These are phyloP conservation scores for Neopestalotiopsis rosae DNA, from an alignment of 2,329 filamentous ascomycete genomes.

Conservation along the genomic window DNA sequence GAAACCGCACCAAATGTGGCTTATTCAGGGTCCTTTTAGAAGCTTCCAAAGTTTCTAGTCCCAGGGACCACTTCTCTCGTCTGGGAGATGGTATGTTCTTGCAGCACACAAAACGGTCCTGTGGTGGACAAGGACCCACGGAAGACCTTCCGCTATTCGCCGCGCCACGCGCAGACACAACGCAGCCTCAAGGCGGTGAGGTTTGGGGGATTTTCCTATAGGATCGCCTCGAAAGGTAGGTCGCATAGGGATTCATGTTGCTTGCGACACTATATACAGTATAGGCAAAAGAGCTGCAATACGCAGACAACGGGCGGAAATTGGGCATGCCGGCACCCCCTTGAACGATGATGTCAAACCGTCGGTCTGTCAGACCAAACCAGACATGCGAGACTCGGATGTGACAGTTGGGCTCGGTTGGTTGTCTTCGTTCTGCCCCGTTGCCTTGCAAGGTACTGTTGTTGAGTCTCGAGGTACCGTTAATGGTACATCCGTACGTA, in stretches of 20 bases:
- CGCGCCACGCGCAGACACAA: not conserved
- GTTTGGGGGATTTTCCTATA: not conserved
- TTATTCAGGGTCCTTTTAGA: slow-evolving; percentile 9
- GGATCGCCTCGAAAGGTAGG: not conserved
- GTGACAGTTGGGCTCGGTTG: not conserved
- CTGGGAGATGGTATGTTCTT: not conserved
- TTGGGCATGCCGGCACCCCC: slow-evolving; percentile 4
- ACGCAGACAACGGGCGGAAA: not conserved
- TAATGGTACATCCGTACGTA: not conserved
- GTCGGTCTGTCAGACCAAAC: slow-evolving; percentile 5
- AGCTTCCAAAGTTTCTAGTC: slow-evolving; percentile 15
- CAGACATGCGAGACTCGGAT: not conserved
- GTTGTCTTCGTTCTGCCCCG: not conserved
- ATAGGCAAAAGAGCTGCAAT: slow-evolving; percentile 14
- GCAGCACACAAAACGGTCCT: not conserved
- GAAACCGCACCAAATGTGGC: slow-evolving; percentile 8
- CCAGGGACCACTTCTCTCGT: not conserved
- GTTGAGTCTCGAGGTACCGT: not conserved
- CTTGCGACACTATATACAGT: slow-evolving; percentile 12
- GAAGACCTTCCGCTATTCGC: not conserved
- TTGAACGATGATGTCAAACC: slow-evolving; percentile 10
- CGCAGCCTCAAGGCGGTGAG: slow-evolving; percentile 10
- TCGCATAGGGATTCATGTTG: slow-evolving; percentile 10
- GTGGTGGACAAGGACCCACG: not conserved
- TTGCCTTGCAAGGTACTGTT: not conserved